Evolutionary conservation across 768 basidiomycete genomes (phyloP).

Genomic region (Neoboletus subvelutipes): DNA sequence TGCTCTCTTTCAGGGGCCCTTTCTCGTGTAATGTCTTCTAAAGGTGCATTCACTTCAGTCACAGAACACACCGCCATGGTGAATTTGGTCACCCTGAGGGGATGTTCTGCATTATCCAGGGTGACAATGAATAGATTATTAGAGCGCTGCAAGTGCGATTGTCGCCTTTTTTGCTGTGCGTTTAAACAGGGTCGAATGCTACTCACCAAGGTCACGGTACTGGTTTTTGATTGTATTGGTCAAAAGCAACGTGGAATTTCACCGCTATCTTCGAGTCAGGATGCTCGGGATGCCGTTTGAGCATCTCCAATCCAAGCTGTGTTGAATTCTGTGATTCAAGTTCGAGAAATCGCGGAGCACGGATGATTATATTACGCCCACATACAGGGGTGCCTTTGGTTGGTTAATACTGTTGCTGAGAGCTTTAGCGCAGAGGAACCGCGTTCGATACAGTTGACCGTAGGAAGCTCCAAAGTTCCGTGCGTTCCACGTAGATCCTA

Average conservation of each 20-base stretch:
- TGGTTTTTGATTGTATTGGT: not conserved
- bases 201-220: not conserved
- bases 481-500: not conserved
- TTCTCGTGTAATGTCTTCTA: not conserved
- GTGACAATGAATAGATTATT: not conserved
- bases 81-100: not conserved
- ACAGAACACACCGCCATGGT: not conserved
- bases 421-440: not conserved
- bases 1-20: not conserved
- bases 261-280: not conserved
- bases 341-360: not conserved
- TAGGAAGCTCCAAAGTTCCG: not conserved
- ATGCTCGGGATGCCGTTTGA: not conserved
- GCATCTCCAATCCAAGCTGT: not conserved
- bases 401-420: not conserved
- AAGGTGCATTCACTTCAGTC: not conserved
- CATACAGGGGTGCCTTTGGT: not conserved
- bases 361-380: not conserved
- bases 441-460: not conserved
- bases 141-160: too few species aligned
- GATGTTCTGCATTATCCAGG: not conserved
- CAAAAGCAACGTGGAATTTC: not conserved
- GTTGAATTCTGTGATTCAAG: not conserved
- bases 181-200: not conserved
- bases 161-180: slow-evolving; percentile 3